Base-by-base conservation (phyloP, 2,329 filamentous ascomycete genomes). In the Amylocarpus encephaloides region DNA sequence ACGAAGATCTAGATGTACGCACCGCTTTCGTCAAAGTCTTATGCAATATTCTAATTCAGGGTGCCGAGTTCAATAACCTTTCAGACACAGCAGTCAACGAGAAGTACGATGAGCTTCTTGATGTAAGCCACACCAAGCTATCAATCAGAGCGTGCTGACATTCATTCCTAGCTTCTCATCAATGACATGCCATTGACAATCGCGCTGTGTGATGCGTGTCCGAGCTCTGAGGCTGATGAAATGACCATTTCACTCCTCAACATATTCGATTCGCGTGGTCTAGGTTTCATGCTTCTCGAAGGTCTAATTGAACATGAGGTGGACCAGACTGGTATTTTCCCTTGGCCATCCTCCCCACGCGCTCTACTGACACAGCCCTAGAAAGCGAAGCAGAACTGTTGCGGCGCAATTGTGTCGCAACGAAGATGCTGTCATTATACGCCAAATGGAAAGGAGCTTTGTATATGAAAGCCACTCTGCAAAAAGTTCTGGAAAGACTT, bases 21-120 rank as follows among this genome's bases (percentile, higher is more conserved):
- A 85, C 81, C 5, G 83, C 83, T 1, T 86, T 86, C 61, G 77
- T 86, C 52, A 83, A 81, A 56, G 83, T 86, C 13, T 71, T 86
- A 5, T 84, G 81, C 62, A 86, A 86, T 62, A 85, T 86, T 47
- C 66, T 86, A 13, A 75, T 83, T n/a, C 83, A 86, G 62, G 83
- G 83, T 33, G 85, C 82, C 1, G 83, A 86, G 62, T 86, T 86
- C 61, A 85, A 77, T 60, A 83, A 82, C 49, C 65, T 86, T 29
- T 83, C 82, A 1, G 82, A 86, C 64, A 76, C 78, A 11, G 80
- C 81, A 13, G 79, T 85, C 12, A 83, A 76, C 57, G 81, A 86
- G 62, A 85, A 83, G 61, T 86, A 86, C 54, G 78, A 85, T 54
- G 78, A 83, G 57, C 67, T 86, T 16, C 68, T 86, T 43, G 74